Evolutionary conservation across 2,329 filamentous ascomycete species (phyloP), one percentile per base, ranked within the genome.

Genomic region (Dactylellina cionopaga): DNA sequence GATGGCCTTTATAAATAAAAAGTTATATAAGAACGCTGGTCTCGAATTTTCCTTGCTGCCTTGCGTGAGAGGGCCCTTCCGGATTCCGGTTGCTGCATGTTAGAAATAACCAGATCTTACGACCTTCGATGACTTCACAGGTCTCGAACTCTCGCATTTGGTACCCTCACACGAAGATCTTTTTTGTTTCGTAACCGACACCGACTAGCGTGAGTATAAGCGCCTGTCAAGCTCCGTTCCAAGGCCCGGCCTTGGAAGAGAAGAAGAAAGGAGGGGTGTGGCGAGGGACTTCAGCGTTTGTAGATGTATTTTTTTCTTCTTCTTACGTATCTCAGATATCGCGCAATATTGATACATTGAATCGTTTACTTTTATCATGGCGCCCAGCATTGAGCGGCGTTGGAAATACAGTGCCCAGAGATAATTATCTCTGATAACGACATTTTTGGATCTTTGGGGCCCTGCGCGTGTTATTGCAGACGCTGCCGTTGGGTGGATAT

Each of bases 41-140:
- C n/a, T n/a, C n/a, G n/a, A n/a, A n/a, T n/a, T n/a, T n/a, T n/a
- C n/a, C n/a, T n/a, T n/a, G n/a, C n/a, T n/a, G 15, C 43, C n/a
- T 39, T 41, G 22, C 49, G 29, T 47, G 24, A 13, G 22, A 4
- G 11, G 4, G n/a, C 5, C 4, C 35, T 9, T 51, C 29, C 24
- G n/a, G 5, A 17, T 13, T 7, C 39, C 33, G 37, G 54, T 13
- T 44, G 5, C 39, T 43, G 41, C 41, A 43, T 41, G 49, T 15
- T 19, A 24, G 10, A 27, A 43, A 49, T 51, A 52, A 7, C 58
- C 39, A 43, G 62, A 47, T 52, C 11, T n/a, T 33, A 47, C 7
- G 5, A 11, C 22, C 17, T 44, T 31, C 44, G 44, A 72, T 72
- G 68, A 72, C 59, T 72, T 72, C 68, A 65, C 68, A 35, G 59